Base-by-base conservation (phyloP, 129 eudicot genomes). In the Centaurea solstitialis region DNA sequence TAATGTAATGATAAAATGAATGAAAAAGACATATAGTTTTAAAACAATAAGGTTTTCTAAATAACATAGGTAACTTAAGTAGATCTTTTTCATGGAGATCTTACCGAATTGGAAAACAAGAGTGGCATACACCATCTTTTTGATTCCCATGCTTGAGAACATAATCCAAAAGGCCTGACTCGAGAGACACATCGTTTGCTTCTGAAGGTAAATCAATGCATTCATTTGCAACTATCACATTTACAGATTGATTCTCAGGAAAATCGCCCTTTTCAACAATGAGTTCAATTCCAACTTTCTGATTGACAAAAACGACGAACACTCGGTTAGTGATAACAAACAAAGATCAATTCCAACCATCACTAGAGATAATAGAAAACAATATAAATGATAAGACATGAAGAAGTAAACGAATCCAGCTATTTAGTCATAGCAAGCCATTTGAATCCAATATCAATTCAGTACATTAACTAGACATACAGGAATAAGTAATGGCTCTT, bases 231-330 rank as follows among this genome's bases (percentile, higher is more conserved):
- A 86, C 80, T 37, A 87, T 64, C 75, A 80, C 68, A 53, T 89
- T 89, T 78, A 79, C 85, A 81, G 43, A 74, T 41, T 79, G 84
- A 67, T 81, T 75, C 79, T 76, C 87, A 37, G 86, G 64, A 37
- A 66, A 10, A 68, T 79, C 90, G 65, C 87, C 89, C 68, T 83
- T 78, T 38, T 85, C 89, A 71, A 91, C 87, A 65, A 86, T 76
- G 24, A 91, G 82, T 80, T 95, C 97, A 82, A 93, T 80, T 80
- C 91, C 98, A 79, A 93, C 81, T 85, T 89, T 91, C 99, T 95
- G 88, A 79, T 61, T 66, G 37, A 73, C 45, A 70, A 73, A 73
- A 21, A 26, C 6, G 21, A 23, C 10, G 20, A 30, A 18, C 35
- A 76, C 6, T 68, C 43, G 24, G 23, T 22, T 43, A 65, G 21